Base-by-base conservation (phyloP, 805 yeast genomes). In the Clavispora santaluciae region DNA sequence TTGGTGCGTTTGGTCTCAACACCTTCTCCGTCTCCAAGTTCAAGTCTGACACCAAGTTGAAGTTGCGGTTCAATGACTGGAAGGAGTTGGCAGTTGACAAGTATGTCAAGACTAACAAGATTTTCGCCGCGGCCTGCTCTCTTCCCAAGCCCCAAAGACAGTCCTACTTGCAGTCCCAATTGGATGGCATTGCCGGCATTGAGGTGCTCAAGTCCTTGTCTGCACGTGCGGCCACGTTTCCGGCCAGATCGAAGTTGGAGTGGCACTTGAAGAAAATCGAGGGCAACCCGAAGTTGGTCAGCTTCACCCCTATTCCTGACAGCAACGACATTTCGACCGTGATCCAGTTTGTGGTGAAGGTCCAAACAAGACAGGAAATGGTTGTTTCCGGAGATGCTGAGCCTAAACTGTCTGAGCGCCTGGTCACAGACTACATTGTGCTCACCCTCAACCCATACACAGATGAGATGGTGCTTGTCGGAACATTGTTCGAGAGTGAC, bases 181-280 rank as follows among this genome's bases (percentile, higher is more conserved):
- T 68, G 44, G 62, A 58, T 17, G 63, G 64, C 13, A 60, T 58
- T 33, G 59, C 65, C 15, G 70, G 72, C 3, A 53, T 49, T 8
- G 63, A 59, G 36, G 66, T 64, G 11, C 52, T 60, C 22, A 54
- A 55, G 33, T 54, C 54, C n/a, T 57, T 69, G 42, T 44, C 52
- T n/a, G 55, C 51, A 26, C 53, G 75, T 33, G 60, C 66, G 6
- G 54, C 47, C 22, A 53, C 69, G 1, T 68, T 69, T 46, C 95
- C 96, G 16, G 61, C 65, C 15, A 72, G 73, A 42, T 64, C 77
- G 30, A 71, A 73, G 36, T 64, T 87, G 46, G 80, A 77, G 40
- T 90, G 97, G 96, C 82, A 85, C 53, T 68, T 90, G 39, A 64
- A 81, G 21, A 79, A 82, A 50, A 79, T 88, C 53, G 83, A 79